A percentile compares a stretch with the other conserved stretches of the same genome.
These are phyloP conservation scores for Cyclotella baltica DNA, from an alignment of 108 stramenopile species.

Conservation along the genomic window DNA sequence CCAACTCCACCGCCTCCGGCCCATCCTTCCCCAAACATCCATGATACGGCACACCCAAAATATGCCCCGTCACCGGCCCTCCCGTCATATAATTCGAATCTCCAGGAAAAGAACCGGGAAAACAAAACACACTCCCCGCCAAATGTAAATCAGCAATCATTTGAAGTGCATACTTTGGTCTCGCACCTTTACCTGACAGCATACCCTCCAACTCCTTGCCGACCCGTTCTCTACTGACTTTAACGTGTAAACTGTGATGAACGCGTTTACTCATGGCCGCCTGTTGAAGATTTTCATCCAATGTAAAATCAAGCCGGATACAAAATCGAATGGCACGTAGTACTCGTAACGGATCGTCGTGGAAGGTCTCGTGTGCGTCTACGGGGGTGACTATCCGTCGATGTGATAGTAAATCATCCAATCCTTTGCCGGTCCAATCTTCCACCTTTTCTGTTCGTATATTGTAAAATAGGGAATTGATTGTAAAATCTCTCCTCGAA, in stretches of 20 bases:
- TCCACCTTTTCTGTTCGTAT: conserved; percentile 78
- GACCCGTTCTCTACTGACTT: conserved; percentile 91
- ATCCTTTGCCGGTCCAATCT: conserved; percentile 90
- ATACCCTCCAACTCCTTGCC: conserved; percentile 92
- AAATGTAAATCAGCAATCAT: conserved; percentile 74
- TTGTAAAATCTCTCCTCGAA: conserved; percentile 92
- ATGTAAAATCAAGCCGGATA: conserved; percentile 75
- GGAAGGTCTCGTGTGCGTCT: conserved; percentile 79
- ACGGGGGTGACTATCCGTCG: conserved; percentile 84
- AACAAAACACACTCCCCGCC: conserved; percentile 72
- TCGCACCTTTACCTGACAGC: conserved; percentile 77
- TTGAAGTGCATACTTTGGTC: conserved; percentile 68
- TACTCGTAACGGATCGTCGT: conserved; percentile 94
- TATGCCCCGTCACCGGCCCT: conserved; percentile 53
- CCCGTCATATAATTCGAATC: conserved; percentile 28
- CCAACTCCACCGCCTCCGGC: conserved; percentile 36
- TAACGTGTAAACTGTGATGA: conserved; percentile 78
- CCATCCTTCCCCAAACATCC: conserved; percentile 38
- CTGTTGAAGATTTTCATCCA: conserved; percentile 63
- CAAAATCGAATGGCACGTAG: conserved; percentile 92
- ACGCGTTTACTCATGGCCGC: conserved; percentile 65
- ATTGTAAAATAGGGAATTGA: conserved; percentile 97
- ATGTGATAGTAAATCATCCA: conserved; percentile 72
- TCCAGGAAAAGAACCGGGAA: conserved; percentile 65
- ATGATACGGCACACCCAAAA: conserved; percentile 45